Evolutionary conservation across 805 yeast species (phyloP), one percentile per base, ranked within the genome.

Genomic region (Pichia kluyveri): DNA sequence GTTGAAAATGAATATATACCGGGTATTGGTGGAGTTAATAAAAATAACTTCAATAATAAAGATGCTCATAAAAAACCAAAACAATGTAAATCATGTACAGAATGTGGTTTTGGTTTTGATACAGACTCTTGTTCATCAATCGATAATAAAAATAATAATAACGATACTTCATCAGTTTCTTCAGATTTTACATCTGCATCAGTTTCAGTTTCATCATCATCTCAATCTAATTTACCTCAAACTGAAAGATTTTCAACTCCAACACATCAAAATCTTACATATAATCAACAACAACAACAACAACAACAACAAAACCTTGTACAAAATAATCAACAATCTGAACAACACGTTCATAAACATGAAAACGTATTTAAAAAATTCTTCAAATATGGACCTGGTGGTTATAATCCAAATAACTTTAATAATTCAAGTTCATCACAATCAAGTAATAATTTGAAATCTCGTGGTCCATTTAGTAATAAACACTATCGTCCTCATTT

Each of bases 1-100:
- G 50, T 51, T 27, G 65, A 63, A 49, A 58, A 56, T 18, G 51
- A 61, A 42, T 63, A 58, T 48, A 57, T 64, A 14, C 63, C 65
- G 14, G 62, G 57, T 23, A 18, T 56, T 18, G 58, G 57, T 10
- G 45, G 51, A 10, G 44, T 44, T 14, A 43, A 44, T 27, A 51
- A 46, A 9, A 44, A 47, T 36, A 38, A 47, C 15, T 37, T 42
- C 38, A 30, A 18, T 5, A 15, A 26, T 42, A 34, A 46, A 10
- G 40, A 36, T n/a, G 31, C 14, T 28, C 31, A 39, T 14, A 40
- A 40, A 17, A 44, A 48, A 37, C 51, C 51, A 40, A 50, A 49
- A n/a, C 51, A 59, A 45, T 63, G 66, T 45, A 61, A 60, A 3
- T 57, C 60, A 8, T 61, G 65, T 47, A 52, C 53, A 18, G 49